Evolutionary conservation across 331 rosid genomes (phyloP), one percentile per base, ranked within the genome.

Genomic region (Malus hybrid): DNA sequence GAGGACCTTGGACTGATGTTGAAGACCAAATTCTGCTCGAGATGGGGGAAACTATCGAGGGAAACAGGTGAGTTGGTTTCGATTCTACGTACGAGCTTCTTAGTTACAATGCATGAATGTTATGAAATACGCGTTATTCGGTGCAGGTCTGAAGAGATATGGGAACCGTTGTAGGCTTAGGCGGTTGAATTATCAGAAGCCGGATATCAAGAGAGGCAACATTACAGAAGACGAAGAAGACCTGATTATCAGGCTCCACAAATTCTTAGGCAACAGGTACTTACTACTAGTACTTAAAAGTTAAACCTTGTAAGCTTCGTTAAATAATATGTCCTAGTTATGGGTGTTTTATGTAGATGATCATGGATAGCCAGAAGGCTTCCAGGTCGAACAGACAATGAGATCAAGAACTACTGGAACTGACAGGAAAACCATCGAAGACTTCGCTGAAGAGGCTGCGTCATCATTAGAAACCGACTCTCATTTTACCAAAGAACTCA

Each of bases 371-470:
- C 86, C 2, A 79, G 86, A 34, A 79, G 86, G 48, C 84, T 85
- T 50, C 88, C 88, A 7, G 84, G 84, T 6, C 58, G 87, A 63
- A 79, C 82, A 76, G 82, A 79, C 84, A 72, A 76, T 62, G 82
- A 83, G 72, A 61, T 82, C 0, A 85, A 85, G 68, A 85, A 82
- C 80, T 82, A 77, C 55, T 77, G 89, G 86, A 77, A 85, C 78
- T 63, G 16, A 29, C 22, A 62, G 70, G 32, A 46, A 74, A 30
- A 29, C 48, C 30, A 63, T 12, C 18, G 9, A 12, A 13, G 70
- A 63, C 48, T 46, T 32, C 4, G 12, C 32, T 10, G 2, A 5
- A n/a, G 52, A 39, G n/a, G 71, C 19, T 39, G 55, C 0, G 15
- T 15, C 53, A 12, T n/a, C 30, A 6, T 1, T 39, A 36, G 22